Conservation (phyloP, 1,139 yeast genomes). For the Suhomyces bokatorum region DNA sequence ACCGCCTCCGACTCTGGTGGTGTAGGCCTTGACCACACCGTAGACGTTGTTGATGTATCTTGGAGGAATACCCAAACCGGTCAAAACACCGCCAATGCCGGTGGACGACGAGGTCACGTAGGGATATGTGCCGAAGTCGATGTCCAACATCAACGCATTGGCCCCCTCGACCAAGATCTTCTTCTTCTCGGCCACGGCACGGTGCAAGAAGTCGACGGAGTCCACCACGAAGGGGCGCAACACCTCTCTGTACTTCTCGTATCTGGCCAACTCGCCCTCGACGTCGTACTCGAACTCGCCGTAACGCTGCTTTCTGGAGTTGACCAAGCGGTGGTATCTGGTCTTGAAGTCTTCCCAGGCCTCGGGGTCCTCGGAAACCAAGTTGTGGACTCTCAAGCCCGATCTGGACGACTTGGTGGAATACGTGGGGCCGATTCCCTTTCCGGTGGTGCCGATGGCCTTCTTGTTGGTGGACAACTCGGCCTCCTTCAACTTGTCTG, state of each 20-base stretch:
- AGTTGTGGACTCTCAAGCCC: slow-evolving; percentile 94
- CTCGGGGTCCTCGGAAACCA: slow-evolving; percentile 83
- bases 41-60: slow-evolving; percentile 71
- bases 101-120: slow-evolving; percentile 95
- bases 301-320: slow-evolving; percentile 82
- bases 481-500: slow-evolving; percentile 92
- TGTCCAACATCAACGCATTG: slow-evolving; percentile 94
- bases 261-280: slow-evolving; percentile 76
- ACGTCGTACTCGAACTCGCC: slow-evolving; percentile 89
- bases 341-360: slow-evolving; percentile 92
- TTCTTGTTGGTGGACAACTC: slow-evolving; percentile 82
- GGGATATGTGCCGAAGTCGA: slow-evolving; percentile 98
- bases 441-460: slow-evolving; percentile 97
- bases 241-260: slow-evolving; percentile 70
- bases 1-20: slow-evolving; percentile 99
- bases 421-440: slow-evolving; percentile 98
- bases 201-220: slow-evolving; percentile 86
- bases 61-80: slow-evolving; percentile 97
- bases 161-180: slow-evolving; percentile 96
- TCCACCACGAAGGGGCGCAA: slow-evolving; percentile 92
- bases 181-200: slow-evolving; percentile 74
- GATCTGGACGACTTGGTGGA: slow-evolving; percentile 96
- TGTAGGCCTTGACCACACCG: slow-evolving; percentile 98
- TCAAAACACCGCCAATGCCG: slow-evolving; percentile 96
- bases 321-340: slow-evolving; percentile 73